Percentiles rank a stretch among this genome's conserved stretches.
These are phyloP conservation scores for Paxillus rubicundulus DNA, from an alignment of 768 basidiomycete genomes.

Conservation along the genomic window DNA sequence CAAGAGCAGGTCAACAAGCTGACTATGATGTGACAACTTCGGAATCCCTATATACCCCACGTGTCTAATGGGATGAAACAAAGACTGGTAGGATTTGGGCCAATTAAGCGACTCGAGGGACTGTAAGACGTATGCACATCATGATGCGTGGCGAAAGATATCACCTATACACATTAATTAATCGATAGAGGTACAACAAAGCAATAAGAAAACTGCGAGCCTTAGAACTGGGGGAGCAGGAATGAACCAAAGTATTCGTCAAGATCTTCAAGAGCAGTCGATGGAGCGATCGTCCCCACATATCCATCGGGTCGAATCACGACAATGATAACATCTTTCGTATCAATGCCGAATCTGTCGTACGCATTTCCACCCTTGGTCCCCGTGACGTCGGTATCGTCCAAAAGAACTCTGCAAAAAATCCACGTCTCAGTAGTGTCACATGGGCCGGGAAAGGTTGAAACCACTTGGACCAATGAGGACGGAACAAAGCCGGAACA, in stretches of 20 bases:
- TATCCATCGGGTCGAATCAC: constrained; percentile 43
- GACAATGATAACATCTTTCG: constrained; percentile 30
- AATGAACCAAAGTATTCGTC: constrained; percentile 50
- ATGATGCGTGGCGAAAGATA: no score
- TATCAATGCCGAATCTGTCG: constrained; percentile 33
- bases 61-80: no score
- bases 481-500: constrained; percentile 34
- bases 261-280: constrained; percentile 32
- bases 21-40: no score
- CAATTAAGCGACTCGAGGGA: no score
- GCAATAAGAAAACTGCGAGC: background rate
- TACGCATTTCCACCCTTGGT: constrained; percentile 34
- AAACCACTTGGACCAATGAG: constrained; percentile 44
- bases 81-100: no score
- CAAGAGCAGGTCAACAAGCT: no score
- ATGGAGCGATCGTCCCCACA: constrained; percentile 35
- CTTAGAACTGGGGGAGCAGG: constrained; percentile 21
- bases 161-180: background rate
- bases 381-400: constrained; percentile 34
- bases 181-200: background rate
- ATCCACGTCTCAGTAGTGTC: background rate
- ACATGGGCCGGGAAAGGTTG: background rate
- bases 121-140: no score
- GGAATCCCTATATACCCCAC: no score
- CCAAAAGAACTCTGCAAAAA: constrained; percentile 32